Evolutionary conservation across 306 rosid species (phyloP), one percentile per base, ranked within the genome.

Genomic region (Begonia fuchsioides): DNA sequence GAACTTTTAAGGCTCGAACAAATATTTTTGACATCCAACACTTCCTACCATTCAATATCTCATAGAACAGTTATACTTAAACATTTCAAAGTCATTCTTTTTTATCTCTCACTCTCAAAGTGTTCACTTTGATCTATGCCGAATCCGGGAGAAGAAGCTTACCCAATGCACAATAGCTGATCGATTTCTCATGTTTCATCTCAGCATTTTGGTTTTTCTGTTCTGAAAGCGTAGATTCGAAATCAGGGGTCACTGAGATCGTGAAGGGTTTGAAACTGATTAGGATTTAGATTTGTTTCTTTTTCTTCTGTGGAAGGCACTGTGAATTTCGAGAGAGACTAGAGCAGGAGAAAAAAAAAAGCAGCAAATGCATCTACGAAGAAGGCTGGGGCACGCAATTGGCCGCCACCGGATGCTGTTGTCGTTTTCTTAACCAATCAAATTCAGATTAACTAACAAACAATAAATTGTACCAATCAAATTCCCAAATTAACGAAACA

Each of bases 271-370:
- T 13, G 44, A 41, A 26, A 26, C 6, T 26, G n/a, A n/a, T n/a
- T n/a, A n/a, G n/a, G 32, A 26, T 26, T 41, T 13, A 6, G 44
- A 41, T 41, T 41, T 10, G 44, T 11, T 41, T 41, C 2, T 41
- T 13, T 10, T 41, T 41, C 7, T 6, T 41, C 3, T 2, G 1
- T 1, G 2, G 13, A 41, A 10, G 44, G 44, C 13, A n/a, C 39
- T 63, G 47, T 63, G 59, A 56, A 80, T 50, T 87, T 80, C 72
- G 68, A 78, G 95, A 87, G 86, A 80, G 75, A 76, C 72, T 73
- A 32, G 57, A 75, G 65, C 62, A 67, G 73, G 57, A 64, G 75
- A 54, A 62, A 39, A n/a, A n/a, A n/a, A n/a, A 54, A 62, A 49
- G 63, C 55, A 75, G 67, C 72, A 59, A 48, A 75, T 38, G 77